Evolutionary conservation across 202 grass and related monocot species (phyloP).

Genomic region (Brachypodium distachyon): DNA sequence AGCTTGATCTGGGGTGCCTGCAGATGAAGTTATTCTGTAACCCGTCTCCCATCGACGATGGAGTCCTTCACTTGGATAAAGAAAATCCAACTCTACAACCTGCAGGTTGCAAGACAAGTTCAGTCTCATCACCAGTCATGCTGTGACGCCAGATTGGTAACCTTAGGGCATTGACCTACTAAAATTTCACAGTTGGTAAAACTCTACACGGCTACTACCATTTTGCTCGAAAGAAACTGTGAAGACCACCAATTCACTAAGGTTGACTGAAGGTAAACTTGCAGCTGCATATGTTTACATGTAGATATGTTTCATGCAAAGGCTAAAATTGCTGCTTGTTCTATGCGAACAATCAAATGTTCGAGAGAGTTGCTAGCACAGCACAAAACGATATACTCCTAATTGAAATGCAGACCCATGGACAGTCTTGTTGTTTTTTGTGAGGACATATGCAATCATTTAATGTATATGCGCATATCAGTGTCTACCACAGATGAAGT

Average conservation of each 20-base stretch:
- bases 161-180: neutral
- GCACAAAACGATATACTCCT: neutral
- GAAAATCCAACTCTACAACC: constrained; percentile 91
- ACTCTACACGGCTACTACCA: neutral
- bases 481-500: neutral
- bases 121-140: neutral
- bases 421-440: neutral
- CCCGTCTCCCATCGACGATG: constrained; percentile 72
- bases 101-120: constrained; percentile 16
- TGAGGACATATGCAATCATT: neutral
- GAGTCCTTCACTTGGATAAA: constrained; percentile 90
- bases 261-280: neutral
- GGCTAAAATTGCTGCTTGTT: neutral
- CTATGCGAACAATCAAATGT: neutral
- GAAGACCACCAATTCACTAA: neutral
- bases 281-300: neutral
- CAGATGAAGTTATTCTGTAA: constrained; percentile 79
- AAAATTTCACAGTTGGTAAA: neutral
- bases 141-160: neutral
- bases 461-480: neutral
- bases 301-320: neutral
- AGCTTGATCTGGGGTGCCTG: constrained; percentile 67
- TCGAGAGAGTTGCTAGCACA: neutral
- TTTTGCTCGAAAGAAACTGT: neutral
- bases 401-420: neutral